Base-by-base conservation (phyloP, 495 filamentous ascomycete genomes). In the Daldinia bambusicola region DNA sequence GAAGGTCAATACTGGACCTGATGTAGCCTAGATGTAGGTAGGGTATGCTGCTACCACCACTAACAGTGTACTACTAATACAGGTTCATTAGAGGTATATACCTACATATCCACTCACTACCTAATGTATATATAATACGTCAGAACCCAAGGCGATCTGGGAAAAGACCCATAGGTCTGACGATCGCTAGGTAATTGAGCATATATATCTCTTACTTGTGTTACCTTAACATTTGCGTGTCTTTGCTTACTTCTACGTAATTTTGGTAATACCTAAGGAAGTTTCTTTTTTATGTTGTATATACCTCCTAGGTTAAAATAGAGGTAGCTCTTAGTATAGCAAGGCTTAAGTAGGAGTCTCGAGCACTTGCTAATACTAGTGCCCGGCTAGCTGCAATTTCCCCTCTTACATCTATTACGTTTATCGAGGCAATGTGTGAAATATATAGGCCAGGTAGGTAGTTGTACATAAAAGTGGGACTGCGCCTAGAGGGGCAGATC, bases 131-230 rank as follows among this genome's bases (percentile, higher is more conserved):
- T n/a, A n/a, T n/a, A 68, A 56, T 68, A 68, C 65, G 38, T 68
- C 64, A 63, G 52, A 57, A 61, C 31, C 55, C 55, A 59, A 68
- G 60, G 31, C 60, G 61, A 68, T 65, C 64, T 61, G 34, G 5
- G 65, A 34, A 68, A 57, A 48, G 26, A 22, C 30, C 52, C 22
- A 55, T 55, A 53, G 48, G 22, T 22, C 16, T 37, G 69, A 55
- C 64, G 59, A 72, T 72, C 60, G 53, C 56, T 50, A 43, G 48
- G 64, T 65, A 55, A 65, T 30, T 61, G n/a, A 20, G 38, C 32
- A 30, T 20, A 31, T 59, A 59, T 22, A 43, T 59, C 38, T 16
- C 31, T 20, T 38, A 37, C 55, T 14, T 38, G n/a, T 37, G 13
- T 16, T 22, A 48, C 43, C 43, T 48, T 16, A 6, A 14, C 40